Evolutionary conservation across 331 rosid species (phyloP), one percentile per base, ranked within the genome.

Genomic region (Saraca asoca): DNA sequence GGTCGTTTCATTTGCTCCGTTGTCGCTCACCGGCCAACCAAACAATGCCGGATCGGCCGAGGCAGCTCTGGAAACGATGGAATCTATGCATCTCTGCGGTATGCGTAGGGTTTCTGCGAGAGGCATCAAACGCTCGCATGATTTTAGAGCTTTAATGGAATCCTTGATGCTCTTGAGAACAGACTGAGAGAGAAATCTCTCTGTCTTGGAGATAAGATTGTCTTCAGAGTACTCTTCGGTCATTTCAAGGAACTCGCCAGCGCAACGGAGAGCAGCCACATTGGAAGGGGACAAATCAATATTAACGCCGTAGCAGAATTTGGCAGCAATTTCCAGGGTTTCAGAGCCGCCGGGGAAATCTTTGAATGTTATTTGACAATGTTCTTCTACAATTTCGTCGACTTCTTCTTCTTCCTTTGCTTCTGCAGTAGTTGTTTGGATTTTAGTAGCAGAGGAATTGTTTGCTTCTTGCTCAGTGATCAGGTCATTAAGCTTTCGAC

Each of bases 271-370:
- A 4, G 87, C 81, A 12, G 83, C 97, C 13, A 82, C 97, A 73
- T 87, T 93, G 80, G 87, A 54, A 46, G 97, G 58, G 66, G 80
- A 78, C 24, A 90, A 55, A 58, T 93, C 98, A 52, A 85, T 78
- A 77, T 87, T 93, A 57, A 93, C 98, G 24, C 98, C 97, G 49
- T 93, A 93, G 73, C 95, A 90, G 73, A 87, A 93, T 80, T 93
- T 93, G 11, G 97, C 93, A 7, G 96, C 97, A 75, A 80, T 70
- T 73, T 93, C 98, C 31, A 93, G 90, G 43, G 89, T 80, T 45
- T 90, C 96, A 0, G 85, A 84, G 53, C 98, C 95, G 7, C 98
- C 96, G 4, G 98, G 98, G 70, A 93, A 93, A n/a, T 68, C 83
- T 0, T 83, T 3, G 49, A 93, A 85, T 7, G 78, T 62, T 56